Evolutionary conservation across 2,329 filamentous ascomycete species (phyloP).

Genomic region (Paramyrothecium roridum): DNA sequence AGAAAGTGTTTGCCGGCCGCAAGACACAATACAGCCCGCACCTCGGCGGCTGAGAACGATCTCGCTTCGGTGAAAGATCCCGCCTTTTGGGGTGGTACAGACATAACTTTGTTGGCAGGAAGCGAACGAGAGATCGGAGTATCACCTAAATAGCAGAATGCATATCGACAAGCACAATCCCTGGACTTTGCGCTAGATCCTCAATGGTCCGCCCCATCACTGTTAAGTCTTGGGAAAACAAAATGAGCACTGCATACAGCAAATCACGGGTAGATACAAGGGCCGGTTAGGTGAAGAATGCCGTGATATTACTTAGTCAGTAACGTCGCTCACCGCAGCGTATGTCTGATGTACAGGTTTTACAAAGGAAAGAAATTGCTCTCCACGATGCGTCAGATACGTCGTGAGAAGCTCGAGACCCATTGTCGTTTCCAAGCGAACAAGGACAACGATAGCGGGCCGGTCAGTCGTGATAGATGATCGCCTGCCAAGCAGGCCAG

Average conservation of each 20-base stretch:
- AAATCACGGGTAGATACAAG: not conserved
- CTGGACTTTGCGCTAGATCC: too few species aligned
- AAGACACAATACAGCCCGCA: too few species aligned
- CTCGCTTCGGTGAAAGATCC: too few species aligned
- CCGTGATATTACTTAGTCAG: not conserved
- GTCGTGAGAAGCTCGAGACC: not conserved
- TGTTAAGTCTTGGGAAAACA: too few species aligned
- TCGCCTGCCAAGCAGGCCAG: not conserved
- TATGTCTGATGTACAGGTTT: slow-evolving; percentile 27
- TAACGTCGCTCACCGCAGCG: slow-evolving; percentile 9
- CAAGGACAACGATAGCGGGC: not conserved
- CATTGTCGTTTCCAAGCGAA: not conserved
- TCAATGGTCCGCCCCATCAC: too few species aligned
- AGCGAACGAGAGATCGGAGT: too few species aligned
- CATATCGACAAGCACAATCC: too few species aligned
- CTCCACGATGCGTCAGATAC: not conserved
- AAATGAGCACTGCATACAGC: not conserved
- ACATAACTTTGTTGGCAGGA: too few species aligned
- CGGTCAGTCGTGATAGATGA: not conserved
- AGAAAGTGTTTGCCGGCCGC: too few species aligned
- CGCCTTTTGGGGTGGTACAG: too few species aligned
- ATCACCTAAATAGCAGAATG: too few species aligned
- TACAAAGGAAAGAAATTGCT: slow-evolving; percentile 24
- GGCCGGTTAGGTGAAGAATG: not conserved
- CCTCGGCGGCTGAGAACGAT: too few species aligned